Evolutionary conservation across 805 yeast species (phyloP).

Genomic region (Teunomyces atbi): DNA sequence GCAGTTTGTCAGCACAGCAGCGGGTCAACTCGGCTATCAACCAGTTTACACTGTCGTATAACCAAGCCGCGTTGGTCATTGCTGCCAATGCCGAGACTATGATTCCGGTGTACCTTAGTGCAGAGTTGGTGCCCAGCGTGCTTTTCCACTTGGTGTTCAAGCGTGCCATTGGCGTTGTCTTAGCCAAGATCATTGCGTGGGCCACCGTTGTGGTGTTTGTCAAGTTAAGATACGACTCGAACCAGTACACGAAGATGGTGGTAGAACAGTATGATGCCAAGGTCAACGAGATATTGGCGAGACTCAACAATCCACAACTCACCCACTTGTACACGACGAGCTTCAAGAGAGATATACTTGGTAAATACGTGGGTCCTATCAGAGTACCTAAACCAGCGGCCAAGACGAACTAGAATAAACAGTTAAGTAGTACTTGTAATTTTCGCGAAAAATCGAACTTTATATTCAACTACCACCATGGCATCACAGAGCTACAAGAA

Average conservation of each 20-base stretch:
- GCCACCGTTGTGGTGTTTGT: conserved; percentile 28
- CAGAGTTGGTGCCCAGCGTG: conserved; percentile 25
- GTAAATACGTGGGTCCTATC: conserved; percentile 20
- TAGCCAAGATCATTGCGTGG: conserved; percentile 35
- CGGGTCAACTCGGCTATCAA: conserved; percentile 26
- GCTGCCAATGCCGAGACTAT: conserved; percentile 40
- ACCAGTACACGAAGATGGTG: conserved; percentile 34
- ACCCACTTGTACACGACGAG: conserved; percentile 17
- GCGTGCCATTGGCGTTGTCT: conserved; percentile 22
- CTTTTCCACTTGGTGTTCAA: conserved; percentile 22
- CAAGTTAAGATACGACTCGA: conserved; percentile 35
- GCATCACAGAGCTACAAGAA: conserved; percentile 59
- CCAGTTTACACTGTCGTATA: conserved; percentile 28
- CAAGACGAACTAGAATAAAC: conserved; percentile 5
- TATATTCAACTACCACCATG: conserved; percentile 31
- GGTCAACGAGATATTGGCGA: conserved; percentile 25
- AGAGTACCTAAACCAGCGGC: conserved; percentile 17
- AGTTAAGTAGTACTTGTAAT: too few species aligned
- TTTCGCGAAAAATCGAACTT: too few species aligned
- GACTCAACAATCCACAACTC: conserved; percentile 10
- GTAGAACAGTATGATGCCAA: conserved; percentile 46
- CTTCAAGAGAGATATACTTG: conserved; percentile 16
- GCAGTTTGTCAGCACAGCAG: conserved; percentile 37
- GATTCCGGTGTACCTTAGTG: conserved; percentile 20
- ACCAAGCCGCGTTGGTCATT: conserved; percentile 35